Evolutionary conservation across 108 stramenopile species (phyloP).

Genomic region (Pinguiococcus pyrenoidosus): DNA sequence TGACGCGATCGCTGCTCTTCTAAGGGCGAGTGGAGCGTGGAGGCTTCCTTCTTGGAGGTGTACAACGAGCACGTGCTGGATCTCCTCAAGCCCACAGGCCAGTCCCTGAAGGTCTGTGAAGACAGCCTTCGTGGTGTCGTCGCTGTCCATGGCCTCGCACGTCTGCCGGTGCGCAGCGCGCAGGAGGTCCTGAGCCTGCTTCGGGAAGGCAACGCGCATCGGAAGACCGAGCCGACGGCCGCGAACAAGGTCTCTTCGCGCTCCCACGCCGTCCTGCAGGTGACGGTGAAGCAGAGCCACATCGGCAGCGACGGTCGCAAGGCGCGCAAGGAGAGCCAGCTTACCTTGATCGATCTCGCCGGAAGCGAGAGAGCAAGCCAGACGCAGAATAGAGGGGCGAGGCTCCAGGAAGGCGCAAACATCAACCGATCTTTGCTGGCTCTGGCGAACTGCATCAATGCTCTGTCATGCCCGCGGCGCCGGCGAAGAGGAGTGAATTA

Average conservation of each 20-base stretch:
- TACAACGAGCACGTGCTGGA: constrained; percentile 52
- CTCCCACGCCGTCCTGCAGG: constrained; percentile 44
- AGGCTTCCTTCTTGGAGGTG: constrained; percentile 33
- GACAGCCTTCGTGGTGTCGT: constrained; percentile 38
- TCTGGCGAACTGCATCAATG: constrained; percentile 51
- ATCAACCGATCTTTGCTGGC: constrained; percentile 49
- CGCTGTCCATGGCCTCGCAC: constrained; percentile 32
- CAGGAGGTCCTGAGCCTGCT: constrained; percentile 34
- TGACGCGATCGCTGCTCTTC: too few species aligned
- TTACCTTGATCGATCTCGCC: constrained; percentile 30
- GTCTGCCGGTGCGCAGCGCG: constrained; percentile 8
- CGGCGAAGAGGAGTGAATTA: constrained; percentile 27
- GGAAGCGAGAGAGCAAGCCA: constrained; percentile 40
- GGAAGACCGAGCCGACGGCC: constrained; percentile 43
- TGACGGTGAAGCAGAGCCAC: constrained; percentile 4
- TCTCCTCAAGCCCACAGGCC: constrained; percentile 27
- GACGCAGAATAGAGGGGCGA: constrained; percentile 32
- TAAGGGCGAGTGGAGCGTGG: constrained; percentile 2
- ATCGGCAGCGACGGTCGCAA: background rate
- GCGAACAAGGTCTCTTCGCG: constrained; percentile 43
- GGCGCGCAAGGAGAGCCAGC: constrained; percentile 20
- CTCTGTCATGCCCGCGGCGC: constrained; percentile 2
- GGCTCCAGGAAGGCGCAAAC: constrained; percentile 44
- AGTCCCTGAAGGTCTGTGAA: constrained; percentile 35
- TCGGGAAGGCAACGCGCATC: constrained; percentile 31